Evolutionary conservation across 2,329 filamentous ascomycete genomes (phyloP).

Genomic region (Phialophora expanda): DNA sequence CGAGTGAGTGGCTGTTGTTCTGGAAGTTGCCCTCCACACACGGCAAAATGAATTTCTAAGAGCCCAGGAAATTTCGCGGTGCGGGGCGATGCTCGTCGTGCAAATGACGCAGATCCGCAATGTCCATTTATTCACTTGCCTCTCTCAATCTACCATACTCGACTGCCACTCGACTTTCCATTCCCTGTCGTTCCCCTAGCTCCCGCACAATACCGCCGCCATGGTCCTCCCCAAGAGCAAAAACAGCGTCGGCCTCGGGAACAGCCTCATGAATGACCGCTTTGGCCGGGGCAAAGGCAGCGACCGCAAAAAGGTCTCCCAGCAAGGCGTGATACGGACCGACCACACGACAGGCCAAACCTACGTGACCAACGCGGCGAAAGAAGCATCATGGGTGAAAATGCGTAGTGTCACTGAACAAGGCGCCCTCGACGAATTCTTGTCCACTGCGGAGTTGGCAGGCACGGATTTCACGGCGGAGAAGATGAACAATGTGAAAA

Average conservation of each 20-base stretch:
- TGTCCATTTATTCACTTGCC: conserved; percentile 13
- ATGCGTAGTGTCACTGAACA: conserved; percentile 99
- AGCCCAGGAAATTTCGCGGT: conserved; percentile 19
- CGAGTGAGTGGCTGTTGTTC: not conserved
- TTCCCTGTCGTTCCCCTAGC: not conserved
- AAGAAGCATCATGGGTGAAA: conserved; percentile 96
- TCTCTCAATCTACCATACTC: not conserved
- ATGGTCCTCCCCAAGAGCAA: conserved; percentile 92
- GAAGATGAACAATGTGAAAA: conserved; percentile 99
- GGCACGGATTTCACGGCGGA: conserved; percentile 98
- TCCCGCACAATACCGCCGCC: conserved; percentile 39
- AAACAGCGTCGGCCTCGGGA: conserved; percentile 91
- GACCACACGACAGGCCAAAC: conserved; percentile 77
- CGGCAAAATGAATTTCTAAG: conserved; percentile 29
- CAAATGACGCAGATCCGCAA: conserved; percentile 25
- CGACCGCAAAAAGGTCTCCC: conserved; percentile 75
- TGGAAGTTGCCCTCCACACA: not conserved
- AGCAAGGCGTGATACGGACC: conserved; percentile 68
- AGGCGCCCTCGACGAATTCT: conserved; percentile 92
- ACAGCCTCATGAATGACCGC: conserved; percentile 97
- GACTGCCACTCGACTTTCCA: not conserved
- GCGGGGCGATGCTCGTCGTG: conserved; percentile 13
- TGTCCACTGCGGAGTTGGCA: conserved; percentile 94
- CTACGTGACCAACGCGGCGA: conserved; percentile 87
- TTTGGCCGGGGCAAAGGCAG: conserved; percentile 90